phyloP scores from a whole-genome alignment of 164 flowering plant species.

The Vitis amurensis region DNA sequence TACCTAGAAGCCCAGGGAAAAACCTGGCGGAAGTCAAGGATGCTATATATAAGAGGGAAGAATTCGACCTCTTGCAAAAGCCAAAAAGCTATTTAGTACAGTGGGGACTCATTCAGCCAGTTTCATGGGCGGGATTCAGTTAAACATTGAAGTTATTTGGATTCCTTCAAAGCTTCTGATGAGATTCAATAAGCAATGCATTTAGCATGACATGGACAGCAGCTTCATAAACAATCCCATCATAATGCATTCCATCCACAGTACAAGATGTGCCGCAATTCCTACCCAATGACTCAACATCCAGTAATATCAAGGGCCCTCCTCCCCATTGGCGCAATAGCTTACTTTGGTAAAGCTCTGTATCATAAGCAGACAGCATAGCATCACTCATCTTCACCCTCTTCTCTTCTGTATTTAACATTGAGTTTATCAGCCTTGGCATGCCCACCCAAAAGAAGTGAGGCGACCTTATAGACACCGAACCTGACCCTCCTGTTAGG shows the following conservation, averaged over 20 bases:
- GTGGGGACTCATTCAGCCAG: too few relatives aligned
- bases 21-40: conserved; percentile 12
- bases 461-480: conserved; percentile 45
- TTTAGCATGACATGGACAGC: conserved; percentile 79
- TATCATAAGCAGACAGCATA: conserved; percentile 43
- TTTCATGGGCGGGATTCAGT: too few relatives aligned
- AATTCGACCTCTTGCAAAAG: conserved; percentile 2
- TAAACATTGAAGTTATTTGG: too few relatives aligned
- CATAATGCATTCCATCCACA: conserved; percentile 94
- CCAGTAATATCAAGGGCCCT: conserved; percentile 72
- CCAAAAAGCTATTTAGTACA: neutral
- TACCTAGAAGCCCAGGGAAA: neutral
- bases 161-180: conserved; percentile 54
- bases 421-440: conserved; percentile 69
- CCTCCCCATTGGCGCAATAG: conserved; percentile 67
- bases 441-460: conserved; percentile 93
- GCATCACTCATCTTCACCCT: conserved; percentile 56
- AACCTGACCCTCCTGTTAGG: conserved; percentile 36
- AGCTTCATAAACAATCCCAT: conserved; percentile 74
- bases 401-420: conserved; percentile 85
- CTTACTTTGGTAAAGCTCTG: conserved; percentile 50
- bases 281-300: conserved; percentile 57
- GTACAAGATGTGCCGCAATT: conserved; percentile 80
- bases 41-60: conserved; percentile 1
- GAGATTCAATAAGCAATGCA: conserved; percentile 84